Evolutionary conservation across 768 basidiomycete species (phyloP), one percentile per base, ranked within the genome.

Genomic region (Mrakia blollopis): DNA sequence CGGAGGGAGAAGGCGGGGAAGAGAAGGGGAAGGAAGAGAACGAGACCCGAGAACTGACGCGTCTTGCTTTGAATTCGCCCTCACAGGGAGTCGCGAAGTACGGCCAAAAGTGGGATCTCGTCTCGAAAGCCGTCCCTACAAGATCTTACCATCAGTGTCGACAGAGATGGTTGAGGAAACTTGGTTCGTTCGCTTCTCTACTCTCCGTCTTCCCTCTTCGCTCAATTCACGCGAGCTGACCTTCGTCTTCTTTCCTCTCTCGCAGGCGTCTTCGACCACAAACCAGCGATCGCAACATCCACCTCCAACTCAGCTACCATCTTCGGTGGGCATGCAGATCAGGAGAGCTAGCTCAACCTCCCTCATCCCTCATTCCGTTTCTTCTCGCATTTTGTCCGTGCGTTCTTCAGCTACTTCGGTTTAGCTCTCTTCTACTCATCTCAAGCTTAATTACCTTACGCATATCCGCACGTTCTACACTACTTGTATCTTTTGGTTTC

Each of bases 81-180:
- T 21, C 6, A 1, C 67, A 79, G 37, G 81, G 81, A 3, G 79
- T 83, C 6, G 79, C 79, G 2, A 39, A 78, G 70, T 73, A 78
- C 70, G 81, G 81, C 0, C 79, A 79, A 57, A 78, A 80, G 39
- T 83, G 82, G 82, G 81, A 83, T 47, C 61, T 62, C 39, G 81
- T 83, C 16, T 80, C 81, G 8, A 77, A 78, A 67, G 67, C 70
- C 6, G 75, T 81, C 16, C 81, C 81, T 28, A 80, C 79, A 25
- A 76, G 82, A 70, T 75, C 75, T n/a, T 82, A 81, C 60, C 82
- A 82, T 60, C 80, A 82, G 78, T 79, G 79, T 44, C 79, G 82
- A 9, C 82, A 82, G 69, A 76, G 81, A 18, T 81, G 81, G 78
- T 72, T 81, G 9, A 75, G 80, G n/a, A 77, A 77, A 62, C 76